A percentile compares a stretch with the other conserved stretches of the same genome.
Conservation (phyloP, 2,329 filamentous ascomycete genomes). For the Metarhizium rileyi region DNA sequence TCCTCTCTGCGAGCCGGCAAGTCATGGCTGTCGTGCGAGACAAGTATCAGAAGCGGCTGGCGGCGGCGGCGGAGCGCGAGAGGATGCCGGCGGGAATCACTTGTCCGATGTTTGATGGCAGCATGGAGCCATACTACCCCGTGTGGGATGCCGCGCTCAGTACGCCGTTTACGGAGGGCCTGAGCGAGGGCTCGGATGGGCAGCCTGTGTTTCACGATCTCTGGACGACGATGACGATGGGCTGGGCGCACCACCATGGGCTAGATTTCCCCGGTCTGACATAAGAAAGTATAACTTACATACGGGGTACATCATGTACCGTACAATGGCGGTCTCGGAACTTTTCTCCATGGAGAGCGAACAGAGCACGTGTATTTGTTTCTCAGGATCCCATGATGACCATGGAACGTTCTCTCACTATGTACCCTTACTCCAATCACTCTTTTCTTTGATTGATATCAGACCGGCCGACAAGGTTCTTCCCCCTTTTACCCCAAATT, state of each 20-base stretch:
- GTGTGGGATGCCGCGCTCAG: slow-evolving; percentile 32
- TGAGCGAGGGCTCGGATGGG: slow-evolving; percentile 4
- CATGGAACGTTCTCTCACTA: too few relatives aligned
- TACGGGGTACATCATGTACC: too few relatives aligned
- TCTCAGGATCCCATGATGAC: too few relatives aligned
- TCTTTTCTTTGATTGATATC: too few relatives aligned
- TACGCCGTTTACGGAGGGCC: slow-evolving; percentile 8
- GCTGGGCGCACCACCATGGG: slow-evolving; percentile 30
- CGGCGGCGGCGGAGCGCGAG: slow-evolving; percentile 18
- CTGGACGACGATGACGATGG: slow-evolving; percentile 39
- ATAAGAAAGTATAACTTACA: too few relatives aligned
- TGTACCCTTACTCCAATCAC: too few relatives aligned
- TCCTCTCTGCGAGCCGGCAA: slow-evolving; percentile 34
- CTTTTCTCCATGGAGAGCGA: too few relatives aligned
- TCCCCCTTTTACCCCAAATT: too few relatives aligned
- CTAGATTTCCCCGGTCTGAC: too few relatives aligned
- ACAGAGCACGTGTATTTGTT: too few relatives aligned
- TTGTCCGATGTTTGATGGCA: slow-evolving; percentile 45
- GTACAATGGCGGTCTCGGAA: too few relatives aligned
- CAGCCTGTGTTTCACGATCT: slow-evolving; percentile 30
- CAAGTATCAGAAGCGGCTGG: slow-evolving; percentile 35
- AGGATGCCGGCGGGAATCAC: slow-evolving; percentile 14
- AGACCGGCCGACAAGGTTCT: too few relatives aligned
- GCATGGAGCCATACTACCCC: slow-evolving; percentile 34
- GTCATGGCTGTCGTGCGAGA: slow-evolving; percentile 35